phyloP scores from a whole-genome alignment of 352 stramenopile species.

The Pythium aphanidermatum region DNA sequence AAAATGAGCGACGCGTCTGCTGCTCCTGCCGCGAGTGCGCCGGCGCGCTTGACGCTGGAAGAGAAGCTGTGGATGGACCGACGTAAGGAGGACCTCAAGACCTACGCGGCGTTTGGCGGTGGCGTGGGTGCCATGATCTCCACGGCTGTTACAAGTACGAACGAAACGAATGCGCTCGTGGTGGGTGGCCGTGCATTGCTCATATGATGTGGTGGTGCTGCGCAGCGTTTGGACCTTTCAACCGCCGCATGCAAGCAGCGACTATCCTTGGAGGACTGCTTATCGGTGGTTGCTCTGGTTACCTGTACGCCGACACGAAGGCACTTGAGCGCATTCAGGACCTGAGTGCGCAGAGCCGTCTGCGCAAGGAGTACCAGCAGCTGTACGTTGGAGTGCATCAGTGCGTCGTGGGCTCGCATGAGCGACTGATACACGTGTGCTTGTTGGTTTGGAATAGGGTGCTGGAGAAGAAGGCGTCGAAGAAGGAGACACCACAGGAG shows the following conservation, averaged over 20 bases:
- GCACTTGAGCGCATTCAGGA: constrained; percentile 68
- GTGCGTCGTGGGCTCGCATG: too few species aligned
- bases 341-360: constrained; percentile 61
- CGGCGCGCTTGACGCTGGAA: constrained; percentile 60
- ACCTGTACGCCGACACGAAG: constrained; percentile 67
- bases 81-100: constrained; percentile 56
- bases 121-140: constrained; percentile 42
- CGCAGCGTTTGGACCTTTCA: constrained; percentile 64
- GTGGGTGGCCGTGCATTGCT: background rate
- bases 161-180: background rate
- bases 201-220: background rate
- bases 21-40: constrained; percentile 5
- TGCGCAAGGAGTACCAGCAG: constrained; percentile 81
- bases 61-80: constrained; percentile 82
- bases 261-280: constrained; percentile 49
- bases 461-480: constrained; percentile 61
- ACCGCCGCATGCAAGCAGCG: constrained; percentile 48
- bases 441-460: constrained; percentile 24
- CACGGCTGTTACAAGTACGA: constrained; percentile 50
- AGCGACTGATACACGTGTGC: too few species aligned
- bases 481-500: constrained; percentile 15
- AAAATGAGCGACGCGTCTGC: constrained; percentile 15
- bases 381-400: constrained; percentile 34
- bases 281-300: constrained; percentile 54
- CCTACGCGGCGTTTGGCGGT: constrained; percentile 55